Percentiles rank a stretch among this genome's conserved stretches.
phyloP scores from a whole-genome alignment of 2,329 filamentous ascomycete genomes.

The Myriosclerotinia scirpicola region DNA sequence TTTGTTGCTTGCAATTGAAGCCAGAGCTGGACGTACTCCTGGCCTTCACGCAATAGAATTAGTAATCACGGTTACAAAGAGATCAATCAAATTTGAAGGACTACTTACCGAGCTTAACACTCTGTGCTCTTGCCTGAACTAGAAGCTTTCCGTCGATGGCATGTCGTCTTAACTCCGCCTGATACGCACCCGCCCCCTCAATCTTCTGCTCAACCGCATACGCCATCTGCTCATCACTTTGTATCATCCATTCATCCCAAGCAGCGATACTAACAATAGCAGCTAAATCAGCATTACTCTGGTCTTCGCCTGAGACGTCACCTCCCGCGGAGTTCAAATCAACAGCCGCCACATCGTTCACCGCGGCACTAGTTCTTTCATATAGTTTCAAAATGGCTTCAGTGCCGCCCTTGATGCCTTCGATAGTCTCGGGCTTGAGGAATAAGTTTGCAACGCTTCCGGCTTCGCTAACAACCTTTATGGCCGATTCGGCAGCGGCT shows the following conservation, averaged over 20 bases:
- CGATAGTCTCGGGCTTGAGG: neutral
- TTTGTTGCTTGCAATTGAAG: neutral
- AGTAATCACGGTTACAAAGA: neutral
- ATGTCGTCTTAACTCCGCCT: slow-evolving; percentile 5
- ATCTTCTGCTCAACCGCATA: slow-evolving; percentile 1
- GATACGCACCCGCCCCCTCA: neutral
- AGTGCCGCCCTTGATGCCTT: neutral
- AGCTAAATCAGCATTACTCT: neutral
- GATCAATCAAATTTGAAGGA: neutral
- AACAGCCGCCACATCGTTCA: neutral
- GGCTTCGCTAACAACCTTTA: neutral
- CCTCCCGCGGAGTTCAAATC: neutral
- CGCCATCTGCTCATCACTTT: slow-evolving; percentile 4
- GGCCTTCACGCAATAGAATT: neutral
- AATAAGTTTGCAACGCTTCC: neutral
- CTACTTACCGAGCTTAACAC: slow-evolving; percentile 3
- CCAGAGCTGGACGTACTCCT: neutral
- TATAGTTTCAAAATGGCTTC: slow-evolving; percentile 9
- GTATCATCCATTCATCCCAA: slow-evolving; percentile 8
- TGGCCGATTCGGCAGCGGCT: neutral
- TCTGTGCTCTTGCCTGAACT: slow-evolving; percentile 9
- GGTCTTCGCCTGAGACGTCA: slow-evolving; percentile 5
- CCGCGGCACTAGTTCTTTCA: neutral
- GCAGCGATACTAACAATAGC: neutral
- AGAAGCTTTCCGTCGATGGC: slow-evolving; percentile 11